Percentiles rank a stretch among this genome's conserved stretches.
These are phyloP conservation scores for Psilocybe azurescens DNA, from an alignment of 768 basidiomycete species.

Conservation along the genomic window DNA sequence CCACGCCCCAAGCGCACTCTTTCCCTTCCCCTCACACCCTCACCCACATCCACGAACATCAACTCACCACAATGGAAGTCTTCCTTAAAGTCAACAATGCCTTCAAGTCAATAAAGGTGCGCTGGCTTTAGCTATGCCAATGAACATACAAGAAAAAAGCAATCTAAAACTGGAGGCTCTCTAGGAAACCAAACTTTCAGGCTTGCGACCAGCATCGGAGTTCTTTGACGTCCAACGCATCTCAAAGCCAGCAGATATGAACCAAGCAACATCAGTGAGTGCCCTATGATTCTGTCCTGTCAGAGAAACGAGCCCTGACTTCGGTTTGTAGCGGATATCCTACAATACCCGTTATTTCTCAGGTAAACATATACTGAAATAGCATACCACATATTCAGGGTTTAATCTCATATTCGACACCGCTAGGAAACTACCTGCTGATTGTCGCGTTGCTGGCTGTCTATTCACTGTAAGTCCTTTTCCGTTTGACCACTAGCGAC, in stretches of 20 bases:
- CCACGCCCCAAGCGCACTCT: conserved; percentile 20
- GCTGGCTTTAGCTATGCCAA: conserved; percentile 21
- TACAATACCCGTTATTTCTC: conserved; percentile 95
- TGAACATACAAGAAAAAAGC: background rate
- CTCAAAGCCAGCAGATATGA: conserved; percentile 83
- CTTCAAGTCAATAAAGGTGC: conserved; percentile 72
- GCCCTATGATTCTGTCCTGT: conserved; percentile 1
- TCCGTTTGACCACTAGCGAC: background rate
- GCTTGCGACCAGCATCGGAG: conserved; percentile 72
- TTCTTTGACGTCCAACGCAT: conserved; percentile 87
- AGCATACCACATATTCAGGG: background rate
- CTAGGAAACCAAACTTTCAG: conserved; percentile 82
- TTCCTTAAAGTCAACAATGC: conserved; percentile 70
- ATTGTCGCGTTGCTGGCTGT: conserved; percentile 80
- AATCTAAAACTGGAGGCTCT: conserved; percentile 9
- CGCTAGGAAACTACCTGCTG: conserved; percentile 84
- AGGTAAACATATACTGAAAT: conserved; percentile 39
- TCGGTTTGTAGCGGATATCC: conserved; percentile 73
- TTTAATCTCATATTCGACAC: conserved; percentile 1
- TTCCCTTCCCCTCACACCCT: conserved; percentile 18
- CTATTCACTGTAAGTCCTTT: conserved; percentile 72
- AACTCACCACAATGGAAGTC: conserved; percentile 58
- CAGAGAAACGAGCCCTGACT: conserved; percentile 14
- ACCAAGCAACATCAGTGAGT: conserved; percentile 77
- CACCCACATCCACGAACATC: conserved; percentile 14